These are phyloP conservation scores for Colletotrichum musae DNA, from an alignment of 2,329 filamentous ascomycete genomes.

Conservation along the genomic window DNA sequence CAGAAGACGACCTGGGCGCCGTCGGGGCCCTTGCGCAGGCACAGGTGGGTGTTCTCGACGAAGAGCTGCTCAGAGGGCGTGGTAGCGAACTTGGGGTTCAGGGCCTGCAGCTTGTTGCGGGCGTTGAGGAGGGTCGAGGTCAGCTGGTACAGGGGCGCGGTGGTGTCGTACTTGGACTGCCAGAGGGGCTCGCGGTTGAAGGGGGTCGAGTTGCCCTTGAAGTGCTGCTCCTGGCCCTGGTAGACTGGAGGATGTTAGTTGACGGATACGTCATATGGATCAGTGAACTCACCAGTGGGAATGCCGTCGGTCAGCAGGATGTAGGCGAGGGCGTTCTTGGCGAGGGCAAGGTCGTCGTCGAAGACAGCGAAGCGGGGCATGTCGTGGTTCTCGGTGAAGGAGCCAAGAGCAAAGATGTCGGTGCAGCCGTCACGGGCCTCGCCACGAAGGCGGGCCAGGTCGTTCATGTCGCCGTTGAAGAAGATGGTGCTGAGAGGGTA, in stretches of 20 bases:
- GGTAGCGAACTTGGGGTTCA: constrained; percentile 26
- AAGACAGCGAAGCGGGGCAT: constrained; percentile 62
- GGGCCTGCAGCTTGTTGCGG: constrained; percentile 34
- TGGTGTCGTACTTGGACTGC: constrained; percentile 65
- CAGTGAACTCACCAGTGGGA: constrained; percentile 58
- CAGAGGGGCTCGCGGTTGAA: constrained; percentile 73
- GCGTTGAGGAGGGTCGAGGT: constrained; percentile 31
- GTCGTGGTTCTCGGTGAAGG: constrained; percentile 73
- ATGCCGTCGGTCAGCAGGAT: constrained; percentile 73
- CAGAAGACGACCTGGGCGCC: constrained; percentile 40
- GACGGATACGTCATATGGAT: neutral
- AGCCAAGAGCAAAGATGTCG: constrained; percentile 50
- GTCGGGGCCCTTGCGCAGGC: constrained; percentile 36
- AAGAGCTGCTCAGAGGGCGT: constrained; percentile 38
- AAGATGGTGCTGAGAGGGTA: constrained; percentile 47
- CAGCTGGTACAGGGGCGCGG: constrained; percentile 60
- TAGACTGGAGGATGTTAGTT: constrained; percentile 60
- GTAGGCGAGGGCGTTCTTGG: constrained; percentile 74
- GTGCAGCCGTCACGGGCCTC: constrained; percentile 35
- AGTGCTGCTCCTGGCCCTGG: constrained; percentile 76
- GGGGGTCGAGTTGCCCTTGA: constrained; percentile 61
- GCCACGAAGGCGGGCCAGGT: constrained; percentile 46
- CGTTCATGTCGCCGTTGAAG: constrained; percentile 45
- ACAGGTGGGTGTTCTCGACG: constrained; percentile 37
- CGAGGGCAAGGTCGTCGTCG: constrained; percentile 67